Evolutionary conservation across 305 asterid genomes (phyloP).

Genomic region (Stenogyne calaminthoides): DNA sequence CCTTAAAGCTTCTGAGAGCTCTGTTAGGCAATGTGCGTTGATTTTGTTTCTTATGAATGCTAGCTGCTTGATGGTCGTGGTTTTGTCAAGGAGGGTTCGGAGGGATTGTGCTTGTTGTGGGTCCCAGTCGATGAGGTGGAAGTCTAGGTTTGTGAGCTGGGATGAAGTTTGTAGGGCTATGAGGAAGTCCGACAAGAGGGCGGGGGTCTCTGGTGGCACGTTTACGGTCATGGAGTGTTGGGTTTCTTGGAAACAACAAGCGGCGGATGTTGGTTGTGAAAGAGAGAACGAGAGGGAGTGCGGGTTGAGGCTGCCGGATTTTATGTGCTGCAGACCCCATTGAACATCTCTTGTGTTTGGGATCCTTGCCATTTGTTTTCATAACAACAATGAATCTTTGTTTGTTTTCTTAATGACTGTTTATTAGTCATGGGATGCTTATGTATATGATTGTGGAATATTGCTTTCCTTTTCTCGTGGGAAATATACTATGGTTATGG

Average conservation of each 20-base stretch:
- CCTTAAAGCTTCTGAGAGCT: constrained; percentile 50
- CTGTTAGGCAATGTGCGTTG: constrained; percentile 45
- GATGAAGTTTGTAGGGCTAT: constrained; percentile 35
- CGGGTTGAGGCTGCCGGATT: constrained; percentile 44
- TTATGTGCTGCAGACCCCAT: constrained; percentile 48
- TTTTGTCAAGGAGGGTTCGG: constrained; percentile 40
- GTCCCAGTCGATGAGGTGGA: constrained; percentile 73
- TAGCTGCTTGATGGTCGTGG: constrained; percentile 44
- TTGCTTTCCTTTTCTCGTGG: not conserved
- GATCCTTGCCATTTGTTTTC: constrained; percentile 44
- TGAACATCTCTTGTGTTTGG: constrained; percentile 44
- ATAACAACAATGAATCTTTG: not conserved
- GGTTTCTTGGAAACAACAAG: constrained; percentile 59
- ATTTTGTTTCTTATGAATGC: constrained; percentile 60
- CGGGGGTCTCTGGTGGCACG: constrained; percentile 38
- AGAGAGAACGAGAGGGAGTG: constrained; percentile 61
- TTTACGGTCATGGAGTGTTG: constrained; percentile 54
- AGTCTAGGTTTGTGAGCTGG: constrained; percentile 58
- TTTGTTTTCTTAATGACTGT: too few relatives aligned
- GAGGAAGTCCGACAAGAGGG: constrained; percentile 54
- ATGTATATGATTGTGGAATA: not conserved
- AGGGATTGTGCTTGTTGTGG: constrained; percentile 43
- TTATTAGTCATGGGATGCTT: too few relatives aligned
- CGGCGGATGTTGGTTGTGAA: constrained; percentile 58
- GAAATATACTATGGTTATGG: not conserved